Base-by-base conservation (phyloP, 1,284 basidiomycete species). In the Earliella scabrosa region DNA sequence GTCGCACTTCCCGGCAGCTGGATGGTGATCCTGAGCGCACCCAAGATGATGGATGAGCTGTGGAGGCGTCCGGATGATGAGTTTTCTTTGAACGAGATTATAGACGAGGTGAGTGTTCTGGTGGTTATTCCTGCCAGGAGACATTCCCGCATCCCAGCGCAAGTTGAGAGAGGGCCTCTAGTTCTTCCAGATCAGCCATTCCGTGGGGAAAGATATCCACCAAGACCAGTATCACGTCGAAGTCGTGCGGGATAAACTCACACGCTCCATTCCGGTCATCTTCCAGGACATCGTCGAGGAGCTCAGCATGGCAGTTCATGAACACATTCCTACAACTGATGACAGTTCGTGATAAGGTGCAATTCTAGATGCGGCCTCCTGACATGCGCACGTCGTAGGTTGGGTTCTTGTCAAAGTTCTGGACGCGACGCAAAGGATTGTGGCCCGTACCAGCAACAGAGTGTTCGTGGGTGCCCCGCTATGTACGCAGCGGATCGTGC, bases 1-100 rank as follows among this genome's bases (percentile, higher is more conserved):
- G 62, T 79, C 14, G 69, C 79, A 0, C 67, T 72, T 59, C 59
- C 71, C 35, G 70, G 72, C 13, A 50, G 58, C n/a, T 73, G 71
- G 70, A 52, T 69, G 4, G 66, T 74, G 21, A 39, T 72, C 7
- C 55, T 66, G 18, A 62, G 47, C 2, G 64, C 63, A n/a, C 59
- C 52, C 21, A 52, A 58, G 39, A 56, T 56, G 57, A 59, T 70
- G 2, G 67, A 70, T n/a, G 73, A 75, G 21, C 51, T 72, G 7
- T 65, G 59, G 32, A 68, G 65, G 35, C 60, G 68, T 3, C 65
- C 71, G 1, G 72, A 74, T 31, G 66, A 71, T 16, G 61, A 65
- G 8, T 39, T 73, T 1, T 72, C 70, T 2, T 70, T 70, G 54
- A 18, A 44, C 13, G 65, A 60, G n/a, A 65, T 67, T 2, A 48